Conservation (phyloP, 768 basidiomycete genomes). For the Daedaleopsis sinensis region DNA sequence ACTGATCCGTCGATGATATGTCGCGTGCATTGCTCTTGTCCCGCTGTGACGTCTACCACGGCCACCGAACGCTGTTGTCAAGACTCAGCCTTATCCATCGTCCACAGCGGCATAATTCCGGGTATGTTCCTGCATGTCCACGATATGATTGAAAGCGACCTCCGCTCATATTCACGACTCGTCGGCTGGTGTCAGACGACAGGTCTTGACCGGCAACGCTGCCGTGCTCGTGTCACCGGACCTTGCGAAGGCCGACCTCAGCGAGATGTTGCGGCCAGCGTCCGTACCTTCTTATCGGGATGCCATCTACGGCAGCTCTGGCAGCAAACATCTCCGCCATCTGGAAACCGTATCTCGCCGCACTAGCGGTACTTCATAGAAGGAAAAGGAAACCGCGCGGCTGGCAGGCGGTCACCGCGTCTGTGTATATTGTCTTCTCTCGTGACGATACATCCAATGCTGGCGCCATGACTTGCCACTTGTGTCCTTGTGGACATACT, state of each 20-base stretch:
- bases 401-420: slow-evolving; percentile 1
- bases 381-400: slow-evolving; percentile 5
- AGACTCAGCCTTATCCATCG: neutral
- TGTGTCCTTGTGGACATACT: slow-evolving; percentile 5
- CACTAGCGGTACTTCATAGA: slow-evolving; percentile 6
- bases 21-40: neutral
- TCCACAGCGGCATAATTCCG: slow-evolving; percentile 11
- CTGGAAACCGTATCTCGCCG: slow-evolving; percentile 19
- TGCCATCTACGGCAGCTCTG: slow-evolving; percentile 15
- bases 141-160: slow-evolving; percentile 1
- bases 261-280: slow-evolving; percentile 10
- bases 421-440: slow-evolving; percentile 13
- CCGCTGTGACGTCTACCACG: neutral
- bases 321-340: slow-evolving; percentile 6
- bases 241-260: slow-evolving; percentile 4
- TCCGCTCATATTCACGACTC: neutral
- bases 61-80: neutral
- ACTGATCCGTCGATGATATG: neutral
- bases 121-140: slow-evolving; percentile 5
- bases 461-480: slow-evolving; percentile 16
- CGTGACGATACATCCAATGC: slow-evolving; percentile 9
- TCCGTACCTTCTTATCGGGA: slow-evolving; percentile 15
- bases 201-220: slow-evolving; percentile 1
- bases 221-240: slow-evolving; percentile 14
- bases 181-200: slow-evolving; percentile 12